These are phyloP conservation scores for Candida parachauliodes DNA, from an alignment of 805 yeast genomes.

Conservation along the genomic window DNA sequence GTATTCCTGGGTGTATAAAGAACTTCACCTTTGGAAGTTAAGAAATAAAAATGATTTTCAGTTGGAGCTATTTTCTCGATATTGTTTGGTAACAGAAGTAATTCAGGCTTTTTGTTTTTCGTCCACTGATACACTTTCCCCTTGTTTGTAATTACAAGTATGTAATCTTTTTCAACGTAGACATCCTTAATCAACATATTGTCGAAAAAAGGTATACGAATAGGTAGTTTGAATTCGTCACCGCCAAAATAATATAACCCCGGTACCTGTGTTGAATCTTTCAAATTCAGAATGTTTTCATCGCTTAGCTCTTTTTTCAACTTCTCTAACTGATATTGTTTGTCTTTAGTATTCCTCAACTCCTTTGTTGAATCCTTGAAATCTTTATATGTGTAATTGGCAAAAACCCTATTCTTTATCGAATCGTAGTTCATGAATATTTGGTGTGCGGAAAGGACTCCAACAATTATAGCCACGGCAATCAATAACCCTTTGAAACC, in stretches of 20 bases:
- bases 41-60: slow-evolving; percentile 45
- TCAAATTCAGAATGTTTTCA: slow-evolving; percentile 16
- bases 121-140: slow-evolving; percentile 76
- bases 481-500: slow-evolving; percentile 41
- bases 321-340: slow-evolving; percentile 23
- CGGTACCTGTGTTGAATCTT: slow-evolving; percentile 20
- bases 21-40: slow-evolving; percentile 38
- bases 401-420: slow-evolving; percentile 30
- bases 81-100: slow-evolving; percentile 25
- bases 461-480: slow-evolving; percentile 40
- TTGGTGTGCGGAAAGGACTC: slow-evolving; percentile 40
- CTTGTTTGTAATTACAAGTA: slow-evolving; percentile 59
- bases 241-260: slow-evolving; percentile 39
- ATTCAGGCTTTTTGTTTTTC: slow-evolving; percentile 36
- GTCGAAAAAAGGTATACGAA: slow-evolving; percentile 63
- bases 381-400: slow-evolving; percentile 28
- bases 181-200: slow-evolving; percentile 56
- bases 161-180: slow-evolving; percentile 40
- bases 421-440: slow-evolving; percentile 39
- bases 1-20: slow-evolving; percentile 26
- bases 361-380: slow-evolving; percentile 35
- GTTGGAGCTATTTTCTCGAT: slow-evolving; percentile 13
- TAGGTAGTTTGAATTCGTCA: slow-evolving; percentile 44
- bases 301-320: slow-evolving; percentile 22
- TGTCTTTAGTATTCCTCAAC: slow-evolving; percentile 25